Conservation (phyloP, 257 asterid genomes). For the Solanum chiquidenum region DNA sequence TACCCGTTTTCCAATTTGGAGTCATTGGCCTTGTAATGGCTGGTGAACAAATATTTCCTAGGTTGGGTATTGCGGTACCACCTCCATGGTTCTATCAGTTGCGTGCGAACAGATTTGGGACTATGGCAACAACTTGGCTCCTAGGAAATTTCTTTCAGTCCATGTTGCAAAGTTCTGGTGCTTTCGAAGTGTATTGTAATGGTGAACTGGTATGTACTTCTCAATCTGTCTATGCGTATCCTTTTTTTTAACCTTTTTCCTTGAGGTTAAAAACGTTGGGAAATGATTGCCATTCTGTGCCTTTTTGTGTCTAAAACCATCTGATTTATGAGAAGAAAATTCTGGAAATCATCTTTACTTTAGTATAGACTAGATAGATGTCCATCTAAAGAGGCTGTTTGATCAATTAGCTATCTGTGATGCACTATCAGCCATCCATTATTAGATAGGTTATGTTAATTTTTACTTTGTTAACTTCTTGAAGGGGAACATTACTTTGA, state of each 20-base stretch:
- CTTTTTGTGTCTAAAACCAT: background rate
- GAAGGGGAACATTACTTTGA: background rate
- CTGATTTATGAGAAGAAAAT: background rate
- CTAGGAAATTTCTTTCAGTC: constrained; percentile 80
- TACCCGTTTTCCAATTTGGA: constrained; percentile 76
- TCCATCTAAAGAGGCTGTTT: background rate
- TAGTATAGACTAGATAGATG: background rate
- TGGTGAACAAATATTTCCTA: constrained; percentile 83
- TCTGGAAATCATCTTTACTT: background rate
- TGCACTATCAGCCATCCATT: background rate
- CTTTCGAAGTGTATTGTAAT: constrained; percentile 79
- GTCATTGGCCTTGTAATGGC: constrained; percentile 63
- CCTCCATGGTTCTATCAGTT: constrained; percentile 75
- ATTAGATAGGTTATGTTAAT: background rate
- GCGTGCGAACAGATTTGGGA: constrained; percentile 82
- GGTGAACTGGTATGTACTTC: constrained; percentile 63
- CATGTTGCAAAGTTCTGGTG: constrained; percentile 80
- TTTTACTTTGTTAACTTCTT: background rate
- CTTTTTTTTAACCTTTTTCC: background rate
- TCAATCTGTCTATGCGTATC: background rate
- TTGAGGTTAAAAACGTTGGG: background rate
- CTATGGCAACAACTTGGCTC: constrained; percentile 87
- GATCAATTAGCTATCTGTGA: background rate
- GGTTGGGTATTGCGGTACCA: constrained; percentile 66
- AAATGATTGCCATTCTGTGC: background rate